phyloP scores from a whole-genome alignment of 108 stramenopile genomes.

The Cylindrotheca closterium region DNA sequence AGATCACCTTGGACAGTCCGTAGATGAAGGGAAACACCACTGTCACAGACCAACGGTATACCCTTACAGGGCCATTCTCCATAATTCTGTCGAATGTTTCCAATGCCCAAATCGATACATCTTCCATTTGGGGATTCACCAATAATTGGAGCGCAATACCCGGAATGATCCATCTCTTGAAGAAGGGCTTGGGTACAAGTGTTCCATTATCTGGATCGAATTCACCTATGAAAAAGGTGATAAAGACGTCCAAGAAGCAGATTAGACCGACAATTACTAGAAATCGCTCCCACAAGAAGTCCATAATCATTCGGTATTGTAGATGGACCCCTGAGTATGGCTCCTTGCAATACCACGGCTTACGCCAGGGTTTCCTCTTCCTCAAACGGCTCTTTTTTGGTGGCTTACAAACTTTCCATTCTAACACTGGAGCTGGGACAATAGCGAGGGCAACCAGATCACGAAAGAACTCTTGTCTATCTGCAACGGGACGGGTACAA shows the following conservation, averaged over 20 bases:
- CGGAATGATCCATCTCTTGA: slow-evolving; percentile 72
- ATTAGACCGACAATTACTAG: slow-evolving; percentile 54
- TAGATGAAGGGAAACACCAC: slow-evolving; percentile 40
- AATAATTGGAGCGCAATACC: slow-evolving; percentile 69
- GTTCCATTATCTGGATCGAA: slow-evolving; percentile 47
- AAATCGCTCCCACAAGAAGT: slow-evolving; percentile 47
- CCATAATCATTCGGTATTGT: slow-evolving; percentile 17
- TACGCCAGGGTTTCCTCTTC: neutral
- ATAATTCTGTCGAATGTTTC: slow-evolving; percentile 3
- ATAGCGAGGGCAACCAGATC: slow-evolving; percentile 19
- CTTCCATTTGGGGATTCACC: slow-evolving; percentile 73
- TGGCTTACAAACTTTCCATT: slow-evolving; percentile 27
- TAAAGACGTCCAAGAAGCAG: slow-evolving; percentile 73
- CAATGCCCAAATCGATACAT: slow-evolving; percentile 25
- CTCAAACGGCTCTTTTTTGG: neutral
- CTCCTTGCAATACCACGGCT: slow-evolving; percentile 43
- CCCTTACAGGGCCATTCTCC: slow-evolving; percentile 52
- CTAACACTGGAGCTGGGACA: slow-evolving; percentile 20
- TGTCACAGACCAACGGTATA: slow-evolving; percentile 41
- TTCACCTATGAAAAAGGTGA: slow-evolving; percentile 82
- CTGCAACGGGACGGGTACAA: slow-evolving; percentile 27
- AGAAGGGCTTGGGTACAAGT: slow-evolving; percentile 58
- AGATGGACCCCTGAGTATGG: slow-evolving; percentile 21
- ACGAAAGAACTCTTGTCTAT: slow-evolving; percentile 19
- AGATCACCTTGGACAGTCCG: neutral